Percentiles rank a stretch among this genome's conserved stretches.
Evolutionary conservation across 1,139 yeast genomes (phyloP).

Genomic region (Dujonia santamariae): DNA sequence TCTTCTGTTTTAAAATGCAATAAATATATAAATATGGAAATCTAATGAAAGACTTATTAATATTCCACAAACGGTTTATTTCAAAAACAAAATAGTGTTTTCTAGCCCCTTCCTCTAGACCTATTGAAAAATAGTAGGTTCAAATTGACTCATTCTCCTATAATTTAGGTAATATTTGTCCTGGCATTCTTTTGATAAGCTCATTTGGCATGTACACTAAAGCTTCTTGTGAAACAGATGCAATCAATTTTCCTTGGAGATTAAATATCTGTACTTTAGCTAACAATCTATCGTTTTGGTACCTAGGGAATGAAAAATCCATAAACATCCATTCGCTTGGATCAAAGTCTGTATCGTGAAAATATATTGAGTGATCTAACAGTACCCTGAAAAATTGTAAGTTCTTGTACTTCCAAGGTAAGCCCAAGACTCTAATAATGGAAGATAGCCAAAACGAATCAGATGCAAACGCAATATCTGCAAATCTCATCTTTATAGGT

Average conservation of each 20-base stretch:
- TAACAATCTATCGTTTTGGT: constrained; percentile 34
- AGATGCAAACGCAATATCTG: constrained; percentile 19
- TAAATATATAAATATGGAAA: no score
- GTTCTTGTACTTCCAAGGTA: constrained; percentile 17
- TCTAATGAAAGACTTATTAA: no score
- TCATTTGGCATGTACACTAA: constrained; percentile 25
- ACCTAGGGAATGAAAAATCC: constrained; percentile 32
- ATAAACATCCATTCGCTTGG: constrained; percentile 39
- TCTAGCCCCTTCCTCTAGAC: no score
- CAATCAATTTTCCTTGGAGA: constrained; percentile 27
- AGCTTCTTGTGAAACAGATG: constrained; percentile 38
- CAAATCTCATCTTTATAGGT: constrained; percentile 17
- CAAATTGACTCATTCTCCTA: no score
- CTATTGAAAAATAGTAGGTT: no score
- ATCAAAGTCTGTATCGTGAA: constrained; percentile 35
- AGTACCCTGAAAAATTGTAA: constrained; percentile 34
- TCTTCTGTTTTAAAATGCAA: no score
- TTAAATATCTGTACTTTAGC: constrained; percentile 27
- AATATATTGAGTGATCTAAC: constrained; percentile 39
- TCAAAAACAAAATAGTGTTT: no score
- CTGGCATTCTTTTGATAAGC: constrained; percentile 17
- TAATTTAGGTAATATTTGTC: no score
- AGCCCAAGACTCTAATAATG: constrained; percentile 24
- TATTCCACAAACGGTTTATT: no score
- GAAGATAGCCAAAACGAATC: constrained; percentile 27